Evolutionary conservation across 2,329 filamentous ascomycete genomes (phyloP).

Genomic region (Colletotrichum shisoi): DNA sequence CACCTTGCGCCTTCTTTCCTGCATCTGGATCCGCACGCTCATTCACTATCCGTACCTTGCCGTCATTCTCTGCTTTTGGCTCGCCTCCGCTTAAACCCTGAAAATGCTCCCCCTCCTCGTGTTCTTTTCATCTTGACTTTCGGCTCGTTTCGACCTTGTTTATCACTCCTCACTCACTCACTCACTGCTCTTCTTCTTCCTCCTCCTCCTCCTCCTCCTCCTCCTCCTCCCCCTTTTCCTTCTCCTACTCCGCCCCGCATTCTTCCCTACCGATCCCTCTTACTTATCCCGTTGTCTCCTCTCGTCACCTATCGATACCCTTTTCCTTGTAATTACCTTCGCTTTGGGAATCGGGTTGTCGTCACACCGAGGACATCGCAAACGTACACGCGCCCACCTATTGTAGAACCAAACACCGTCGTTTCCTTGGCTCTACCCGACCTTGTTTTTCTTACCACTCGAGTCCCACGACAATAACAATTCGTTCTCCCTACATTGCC

Average conservation of each 20-base stretch:
- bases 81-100: constrained; percentile 38
- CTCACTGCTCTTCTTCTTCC: background rate
- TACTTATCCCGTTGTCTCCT: constrained; percentile 26
- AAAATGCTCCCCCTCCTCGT: constrained; percentile 36
- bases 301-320: constrained; percentile 28
- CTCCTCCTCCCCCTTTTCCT: background rate
- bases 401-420: constrained; percentile 27
- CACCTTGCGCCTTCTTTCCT: constrained; percentile 9
- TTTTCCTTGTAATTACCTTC: constrained; percentile 38
- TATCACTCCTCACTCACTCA: constrained; percentile 20
- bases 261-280: background rate
- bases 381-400: constrained; percentile 5
- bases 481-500: constrained; percentile 11
- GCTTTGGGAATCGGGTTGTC: constrained; percentile 30
- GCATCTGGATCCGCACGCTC: background rate
- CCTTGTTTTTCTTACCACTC: background rate
- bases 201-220: background rate
- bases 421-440: constrained; percentile 21
- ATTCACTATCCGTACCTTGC: constrained; percentile 16
- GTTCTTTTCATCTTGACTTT: constrained; percentile 37
- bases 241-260: background rate
- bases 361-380: constrained; percentile 13
- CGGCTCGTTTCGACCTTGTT: constrained; percentile 30
- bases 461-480: constrained; percentile 14
- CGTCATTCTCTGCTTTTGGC: constrained; percentile 23